Evolutionary conservation across 1,139 yeast species (phyloP), one percentile per base, ranked within the genome.

Genomic region (Pneumocystis oryctolagi): DNA sequence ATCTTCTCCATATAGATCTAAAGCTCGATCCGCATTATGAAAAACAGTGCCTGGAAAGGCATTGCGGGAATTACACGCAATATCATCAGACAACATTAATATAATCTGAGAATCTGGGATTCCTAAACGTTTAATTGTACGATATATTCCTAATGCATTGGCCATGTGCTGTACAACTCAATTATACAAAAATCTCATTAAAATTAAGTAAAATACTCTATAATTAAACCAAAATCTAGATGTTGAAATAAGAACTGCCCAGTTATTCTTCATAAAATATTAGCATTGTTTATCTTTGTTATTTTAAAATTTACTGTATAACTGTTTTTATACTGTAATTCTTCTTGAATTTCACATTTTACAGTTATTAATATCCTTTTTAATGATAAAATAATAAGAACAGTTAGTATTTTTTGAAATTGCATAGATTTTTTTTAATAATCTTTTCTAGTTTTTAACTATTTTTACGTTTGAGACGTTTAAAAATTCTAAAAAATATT

Each of bases 181-280:
- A 12, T 34, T 32, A 18, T 18, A 9, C 18, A 35, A n/a, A 39
- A 14, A 9, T 6, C 12, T 28, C 6, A 40, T 32, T 18, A 34
- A 18, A 1, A 16, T 16, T n/a, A 20, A 60, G 62, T 18, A 40
- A 65, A 65, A 57, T 34, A 59, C 61, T 73, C 97, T 80, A 73
- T 92, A 92, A 74, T 92, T 92, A 79, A 92, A 92, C 99, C 99
- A 92, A 75, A 92, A 92, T 67, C 97, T 79, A 4, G 97, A 89
- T 0, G 98, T 90, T 2, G 96, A 89, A 39, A 92, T 96, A 62
- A 92, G 76, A 4, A 92, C 97, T 0, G 98, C 98, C 95, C 95
- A 87, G 73, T 87, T 87, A 72, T 87, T 87, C 53, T 40, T 34
- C 14, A 40, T 18, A 39, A 39, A n/a, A 40, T 6, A 16, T 20